Evolutionary conservation across 768 basidiomycete species (phyloP).

Genomic region (Panellus pusillus): DNA sequence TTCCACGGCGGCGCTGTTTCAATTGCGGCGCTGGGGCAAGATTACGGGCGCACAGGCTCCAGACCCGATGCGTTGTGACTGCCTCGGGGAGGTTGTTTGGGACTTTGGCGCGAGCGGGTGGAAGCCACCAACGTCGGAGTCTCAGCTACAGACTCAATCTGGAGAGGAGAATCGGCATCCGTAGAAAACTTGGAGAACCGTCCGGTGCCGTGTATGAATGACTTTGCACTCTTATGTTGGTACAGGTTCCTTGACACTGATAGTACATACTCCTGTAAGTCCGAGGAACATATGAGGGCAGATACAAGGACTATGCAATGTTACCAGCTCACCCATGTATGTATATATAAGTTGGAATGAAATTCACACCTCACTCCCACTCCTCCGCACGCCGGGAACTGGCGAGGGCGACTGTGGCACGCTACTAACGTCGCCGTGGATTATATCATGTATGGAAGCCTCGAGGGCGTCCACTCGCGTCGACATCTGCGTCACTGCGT

Average conservation of each 20-base stretch:
- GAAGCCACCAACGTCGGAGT: no score
- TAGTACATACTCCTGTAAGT: not conserved
- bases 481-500: slow-evolving; percentile 91
- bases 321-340: slow-evolving; percentile 5
- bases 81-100: no score
- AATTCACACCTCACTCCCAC: slow-evolving; percentile 32
- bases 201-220: no score
- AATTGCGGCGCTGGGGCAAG: no score
- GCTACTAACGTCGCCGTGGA: slow-evolving; percentile 65
- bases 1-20: no score
- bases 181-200: no score
- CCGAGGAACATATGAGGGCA: not conserved
- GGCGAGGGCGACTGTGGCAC: slow-evolving; percentile 66
- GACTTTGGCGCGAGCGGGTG: no score
- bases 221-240: no score
- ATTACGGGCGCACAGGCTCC: no score
- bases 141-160: no score
- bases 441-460: slow-evolving; percentile 88
- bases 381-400: slow-evolving; percentile 42
- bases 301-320: not conserved
- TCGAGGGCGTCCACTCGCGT: slow-evolving; percentile 87
- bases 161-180: no score
- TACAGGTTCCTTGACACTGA: not conserved
- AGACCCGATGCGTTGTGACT: no score
- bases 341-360: not conserved